Conservation (phyloP, 352 stramenopile species). For the Thalassiosira ordinaria region DNA sequence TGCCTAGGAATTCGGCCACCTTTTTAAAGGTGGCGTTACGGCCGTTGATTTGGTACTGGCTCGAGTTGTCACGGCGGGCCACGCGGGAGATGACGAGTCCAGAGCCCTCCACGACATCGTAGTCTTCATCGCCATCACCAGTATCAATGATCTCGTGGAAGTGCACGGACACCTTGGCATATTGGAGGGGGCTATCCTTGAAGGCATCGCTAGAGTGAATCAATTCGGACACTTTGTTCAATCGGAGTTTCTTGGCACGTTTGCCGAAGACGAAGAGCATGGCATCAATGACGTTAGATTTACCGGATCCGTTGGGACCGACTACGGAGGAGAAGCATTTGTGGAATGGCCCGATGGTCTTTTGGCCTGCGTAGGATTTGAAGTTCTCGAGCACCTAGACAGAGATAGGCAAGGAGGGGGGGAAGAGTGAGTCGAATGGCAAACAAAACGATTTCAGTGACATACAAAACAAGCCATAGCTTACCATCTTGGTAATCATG, state of each 20-base stretch:
- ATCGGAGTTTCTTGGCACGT: conserved; percentile 95
- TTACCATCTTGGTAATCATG: conserved; percentile 90
- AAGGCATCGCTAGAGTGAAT: conserved; percentile 96
- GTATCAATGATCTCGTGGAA: conserved; percentile 97
- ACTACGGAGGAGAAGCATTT: conserved; percentile 99
- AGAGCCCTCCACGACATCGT: conserved; percentile 91
- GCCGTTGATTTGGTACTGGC: conserved; percentile 97
- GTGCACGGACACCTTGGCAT: conserved; percentile 95
- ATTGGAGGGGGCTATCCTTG: conserved; percentile 72
- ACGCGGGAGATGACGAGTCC: conserved; percentile 92
- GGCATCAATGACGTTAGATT: conserved; percentile 99
- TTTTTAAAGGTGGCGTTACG: conserved; percentile 93
- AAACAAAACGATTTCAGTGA: conserved; percentile 4
- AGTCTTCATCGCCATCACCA: conserved; percentile 90
- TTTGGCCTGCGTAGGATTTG: conserved; percentile 97
- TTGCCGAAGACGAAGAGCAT: conserved; percentile 99
- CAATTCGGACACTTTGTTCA: conserved; percentile 96
- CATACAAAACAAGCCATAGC: conserved; percentile 21
- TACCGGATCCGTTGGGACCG: conserved; percentile 98
- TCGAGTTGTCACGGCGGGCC: conserved; percentile 94
- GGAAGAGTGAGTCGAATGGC: background rate
- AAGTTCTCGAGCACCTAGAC: conserved; percentile 96
- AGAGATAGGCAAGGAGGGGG: background rate
- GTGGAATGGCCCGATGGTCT: conserved; percentile 97
- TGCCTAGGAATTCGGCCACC: conserved; percentile 92